Conservation (phyloP, 176 grass and related monocot genomes). For the Oryza australiensis region DNA sequence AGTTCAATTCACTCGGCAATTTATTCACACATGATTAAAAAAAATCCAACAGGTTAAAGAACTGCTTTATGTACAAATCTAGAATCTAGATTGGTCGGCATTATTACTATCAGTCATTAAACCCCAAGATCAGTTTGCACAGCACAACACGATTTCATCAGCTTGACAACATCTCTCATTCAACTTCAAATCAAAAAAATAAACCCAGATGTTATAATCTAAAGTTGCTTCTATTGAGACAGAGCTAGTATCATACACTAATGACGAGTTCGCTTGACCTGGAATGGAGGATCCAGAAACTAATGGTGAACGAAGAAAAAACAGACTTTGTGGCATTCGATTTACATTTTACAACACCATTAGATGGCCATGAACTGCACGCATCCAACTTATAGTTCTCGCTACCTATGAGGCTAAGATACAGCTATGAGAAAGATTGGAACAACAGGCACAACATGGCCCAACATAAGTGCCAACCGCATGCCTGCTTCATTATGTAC, state of each 20-base stretch:
- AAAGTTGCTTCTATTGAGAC: not conserved
- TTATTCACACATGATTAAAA: too few species aligned
- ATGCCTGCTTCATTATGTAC: not conserved
- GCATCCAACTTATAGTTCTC: conserved; percentile 16
- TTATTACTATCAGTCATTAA: too few species aligned
- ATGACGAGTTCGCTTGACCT: not conserved
- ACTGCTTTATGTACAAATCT: too few species aligned
- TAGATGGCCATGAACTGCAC: not conserved
- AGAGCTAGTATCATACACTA: not conserved
- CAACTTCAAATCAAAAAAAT: not conserved
- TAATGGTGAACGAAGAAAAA: not conserved
- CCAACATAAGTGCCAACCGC: not conserved
- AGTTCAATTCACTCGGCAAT: too few species aligned
- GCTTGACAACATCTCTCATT: not conserved
- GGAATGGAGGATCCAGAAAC: not conserved
- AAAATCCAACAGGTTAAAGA: too few species aligned
- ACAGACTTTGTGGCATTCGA: not conserved
- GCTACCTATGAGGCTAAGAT: conserved; percentile 17
- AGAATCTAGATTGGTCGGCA: too few species aligned
- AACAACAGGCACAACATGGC: not conserved
- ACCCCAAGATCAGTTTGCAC: too few species aligned
- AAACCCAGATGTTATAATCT: not conserved
- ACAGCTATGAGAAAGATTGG: conserved; percentile 1
- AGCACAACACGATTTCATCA: not conserved
- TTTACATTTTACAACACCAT: conserved; percentile 42